Evolutionary conservation across 148 eudicot species (phyloP), one percentile per base, ranked within the genome.

Genomic region (Heliamphora exappendiculata): DNA sequence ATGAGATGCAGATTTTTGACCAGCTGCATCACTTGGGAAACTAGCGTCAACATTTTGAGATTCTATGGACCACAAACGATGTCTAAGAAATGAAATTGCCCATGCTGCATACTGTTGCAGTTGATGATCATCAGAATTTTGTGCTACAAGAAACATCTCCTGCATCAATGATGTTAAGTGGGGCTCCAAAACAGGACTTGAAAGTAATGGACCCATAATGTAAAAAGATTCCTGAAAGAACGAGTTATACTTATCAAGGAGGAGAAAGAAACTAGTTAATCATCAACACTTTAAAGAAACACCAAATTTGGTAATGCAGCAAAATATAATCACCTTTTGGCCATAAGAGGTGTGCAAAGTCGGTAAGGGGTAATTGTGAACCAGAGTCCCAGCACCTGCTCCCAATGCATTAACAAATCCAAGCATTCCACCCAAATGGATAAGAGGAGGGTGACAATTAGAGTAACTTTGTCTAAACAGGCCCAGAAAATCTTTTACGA

Each of bases 351-450:
- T 62, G 58, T 66, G 84, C 39, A 70, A 77, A 79, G 80, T 65
- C 24, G 81, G 45, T 22, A 75, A 74, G 68, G 84, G 74, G 66
- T 37, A 41, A 49, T 76, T 85, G 79, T 66, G 83, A 79, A 80
- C 7, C 69, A 81, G 51, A 31, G 73, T 84, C 60, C 94, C 99
- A 44, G 91, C 92, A 80, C 93, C 88, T 74, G 93, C 97, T 68
- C 99, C 99, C 84, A 96, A 80, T 70, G 90, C 85, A 85, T 91
- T 96, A 41, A 93, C 86, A 74, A 90, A 85, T 79, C 98, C 99
- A 76, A 96, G 85, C 90, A 91, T 88, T 13, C 93, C 99, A 87
- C 98, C 97, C 34, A 96, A 84, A 83, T 91, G 93, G 67, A 89
- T 75, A 72, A 89, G 81, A 62, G 88, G 93, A 73, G 91, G 93